These are phyloP conservation scores for Amanita thiersii DNA, from an alignment of 768 basidiomycete species.

Conservation along the genomic window DNA sequence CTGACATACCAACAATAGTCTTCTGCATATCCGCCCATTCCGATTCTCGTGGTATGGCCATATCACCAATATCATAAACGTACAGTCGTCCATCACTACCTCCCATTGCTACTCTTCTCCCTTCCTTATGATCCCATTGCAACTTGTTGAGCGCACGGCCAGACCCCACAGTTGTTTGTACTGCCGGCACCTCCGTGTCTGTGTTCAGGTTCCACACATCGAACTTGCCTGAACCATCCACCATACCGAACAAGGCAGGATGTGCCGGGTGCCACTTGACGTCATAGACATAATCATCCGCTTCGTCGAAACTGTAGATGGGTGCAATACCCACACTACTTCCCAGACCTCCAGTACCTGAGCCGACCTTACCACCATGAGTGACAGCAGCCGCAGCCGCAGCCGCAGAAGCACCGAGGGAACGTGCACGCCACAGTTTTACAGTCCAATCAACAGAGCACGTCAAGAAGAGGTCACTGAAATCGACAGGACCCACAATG, in stretches of 20 bases:
- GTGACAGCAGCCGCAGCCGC: slow-evolving; percentile 40
- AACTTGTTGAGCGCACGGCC: slow-evolving; percentile 91
- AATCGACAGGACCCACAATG: slow-evolving; percentile 82
- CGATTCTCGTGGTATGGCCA: slow-evolving; percentile 77
- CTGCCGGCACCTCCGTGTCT: slow-evolving; percentile 93
- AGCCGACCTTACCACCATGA: slow-evolving; percentile 20
- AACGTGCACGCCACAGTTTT: slow-evolving; percentile 89
- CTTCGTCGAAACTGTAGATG: slow-evolving; percentile 92
- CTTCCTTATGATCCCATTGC: slow-evolving; percentile 91
- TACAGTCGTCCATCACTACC: slow-evolving; percentile 90
- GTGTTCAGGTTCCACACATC: slow-evolving; percentile 96
- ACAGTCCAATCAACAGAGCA: slow-evolving; percentile 97
- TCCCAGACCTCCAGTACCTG: background rate
- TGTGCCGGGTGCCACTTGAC: slow-evolving; percentile 97
- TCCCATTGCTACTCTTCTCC: slow-evolving; percentile 82
- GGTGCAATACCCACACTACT: slow-evolving; percentile 41
- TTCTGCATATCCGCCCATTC: slow-evolving; percentile 95
- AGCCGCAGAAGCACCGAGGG: slow-evolving; percentile 66
- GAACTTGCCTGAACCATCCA: slow-evolving; percentile 92
- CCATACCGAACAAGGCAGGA: slow-evolving; percentile 89
- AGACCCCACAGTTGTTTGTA: slow-evolving; percentile 76
- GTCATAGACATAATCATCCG: slow-evolving; percentile 98
- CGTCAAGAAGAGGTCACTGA: slow-evolving; percentile 91
- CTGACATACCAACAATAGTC: slow-evolving; percentile 67
- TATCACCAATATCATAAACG: slow-evolving; percentile 92